Evolutionary conservation across 148 eudicot genomes (phyloP), one percentile per base, ranked within the genome.

Genomic region (Amaranthus hypochondriacus): DNA sequence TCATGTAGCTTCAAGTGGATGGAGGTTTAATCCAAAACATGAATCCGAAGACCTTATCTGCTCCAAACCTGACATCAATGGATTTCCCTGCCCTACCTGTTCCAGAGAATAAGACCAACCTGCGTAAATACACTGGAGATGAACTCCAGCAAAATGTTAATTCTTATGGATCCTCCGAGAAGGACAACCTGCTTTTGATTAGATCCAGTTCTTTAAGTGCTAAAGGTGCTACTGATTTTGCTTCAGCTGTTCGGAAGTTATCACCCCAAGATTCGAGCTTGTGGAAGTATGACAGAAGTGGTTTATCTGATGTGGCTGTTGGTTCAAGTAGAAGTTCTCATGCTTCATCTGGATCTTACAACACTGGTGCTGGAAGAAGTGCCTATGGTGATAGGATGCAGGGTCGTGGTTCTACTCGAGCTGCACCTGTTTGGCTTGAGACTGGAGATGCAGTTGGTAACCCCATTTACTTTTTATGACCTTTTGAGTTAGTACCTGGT

Each of bases 361-460:
- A 46, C 61, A 74, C 85, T 72, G 92, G 89, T 62, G 82, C 84
- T 65, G 84, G 79, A 53, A 86, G 87, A 83, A 80, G 84, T 66
- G 79, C 81, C 42, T 87, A 81, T 80, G 80, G 78, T 48, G 89
- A 96, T 75, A 90, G 86, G 83, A 56, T 86, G 67, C 91, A 80
- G 76, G 77, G 76, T 72, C 92, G 87, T 74, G 80, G 86, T 75
- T 77, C 93, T 66, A 75, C 80, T 73, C 90, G 87, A 71, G 81
- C 88, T 62, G 82, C 93, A 73, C 97, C 99, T 71, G 82, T 75
- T 18, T 92, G 99, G 99, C 92, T 92, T 75, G 99, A 96, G 79
- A 96, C 99, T 76, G 99, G 96, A 82, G 97, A 92, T 74, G 86
- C 96, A 73, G 96, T 96, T 50, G 99, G 99, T 96, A 96, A 86